Conservation (phyloP, 2,329 filamentous ascomycete genomes). For the Magnaporthiopsis incrustans region DNA sequence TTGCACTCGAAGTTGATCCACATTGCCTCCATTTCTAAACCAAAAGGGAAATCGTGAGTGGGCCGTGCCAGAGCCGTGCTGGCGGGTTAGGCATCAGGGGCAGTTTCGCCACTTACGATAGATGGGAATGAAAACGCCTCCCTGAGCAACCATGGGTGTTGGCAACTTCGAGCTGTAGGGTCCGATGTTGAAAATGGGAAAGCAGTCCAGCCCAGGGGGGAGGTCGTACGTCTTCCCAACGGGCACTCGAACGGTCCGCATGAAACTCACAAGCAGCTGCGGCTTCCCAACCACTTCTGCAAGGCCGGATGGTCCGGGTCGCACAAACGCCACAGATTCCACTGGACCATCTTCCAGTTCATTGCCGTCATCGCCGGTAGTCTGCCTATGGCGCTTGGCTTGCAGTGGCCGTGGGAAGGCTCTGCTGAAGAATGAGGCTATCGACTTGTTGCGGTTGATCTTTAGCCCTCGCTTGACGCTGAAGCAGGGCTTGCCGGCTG, state of each 20-base stretch:
- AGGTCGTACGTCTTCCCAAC: constrained; percentile 17
- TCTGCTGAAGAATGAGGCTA: constrained; percentile 4
- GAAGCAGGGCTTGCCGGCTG: background rate
- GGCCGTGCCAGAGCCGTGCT: no score
- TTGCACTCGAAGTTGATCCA: constrained; percentile 6
- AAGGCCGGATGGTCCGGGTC: no score
- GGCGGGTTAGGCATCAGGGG: no score
- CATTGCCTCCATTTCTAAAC: constrained; percentile 9
- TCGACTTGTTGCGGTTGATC: constrained; percentile 1
- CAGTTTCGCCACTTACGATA: no score
- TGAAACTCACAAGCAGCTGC: background rate
- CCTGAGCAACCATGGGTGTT: constrained; percentile 2
- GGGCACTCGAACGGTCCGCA: background rate
- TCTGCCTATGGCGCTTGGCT: background rate
- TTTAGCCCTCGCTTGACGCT: background rate
- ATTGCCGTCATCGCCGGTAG: no score
- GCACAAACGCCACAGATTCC: no score
- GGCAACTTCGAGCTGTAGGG: constrained; percentile 2
- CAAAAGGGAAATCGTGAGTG: no score
- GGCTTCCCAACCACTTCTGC: background rate
- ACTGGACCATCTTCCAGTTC: no score
- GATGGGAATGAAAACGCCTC: constrained; percentile 10
- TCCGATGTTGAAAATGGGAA: constrained; percentile 21
- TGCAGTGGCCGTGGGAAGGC: background rate
- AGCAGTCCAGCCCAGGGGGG: constrained; percentile 25